These are phyloP conservation scores for Cyanodermella asteris DNA, from an alignment of 2,329 filamentous ascomycete genomes.

Conservation along the genomic window DNA sequence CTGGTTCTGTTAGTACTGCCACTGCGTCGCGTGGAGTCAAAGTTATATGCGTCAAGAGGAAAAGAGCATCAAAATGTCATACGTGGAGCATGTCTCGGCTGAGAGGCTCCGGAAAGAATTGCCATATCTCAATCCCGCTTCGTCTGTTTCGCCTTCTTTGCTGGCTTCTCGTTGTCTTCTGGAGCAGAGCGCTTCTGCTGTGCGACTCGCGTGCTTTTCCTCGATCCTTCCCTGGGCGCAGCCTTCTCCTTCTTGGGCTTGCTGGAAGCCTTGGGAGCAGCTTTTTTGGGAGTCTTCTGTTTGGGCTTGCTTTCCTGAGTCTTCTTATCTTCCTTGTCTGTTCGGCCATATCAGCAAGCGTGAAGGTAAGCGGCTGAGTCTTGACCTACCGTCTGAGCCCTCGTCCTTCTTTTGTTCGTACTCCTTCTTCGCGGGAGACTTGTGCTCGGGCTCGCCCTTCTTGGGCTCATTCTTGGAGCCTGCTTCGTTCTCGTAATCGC, in stretches of 20 bases:
- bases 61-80: too few relatives aligned
- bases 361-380: conserved; percentile 4
- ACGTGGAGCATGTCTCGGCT: too few relatives aligned
- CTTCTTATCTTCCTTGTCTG: conserved; percentile 5
- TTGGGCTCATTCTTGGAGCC: conserved; percentile 22
- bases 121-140: too few relatives aligned
- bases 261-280: conserved; percentile 6
- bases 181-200: conserved; percentile 8
- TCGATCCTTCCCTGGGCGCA: conserved; percentile 6
- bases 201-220: conserved; percentile 8
- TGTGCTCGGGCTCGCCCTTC: conserved; percentile 18
- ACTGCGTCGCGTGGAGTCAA: too few relatives aligned
- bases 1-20: too few relatives aligned
- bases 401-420: conserved; percentile 6
- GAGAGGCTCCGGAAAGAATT: too few relatives aligned
- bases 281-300: conserved; percentile 7
- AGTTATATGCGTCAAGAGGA: too few relatives aligned
- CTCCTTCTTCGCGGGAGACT: conserved; percentile 11
- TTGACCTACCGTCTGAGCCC: conserved; percentile 3
- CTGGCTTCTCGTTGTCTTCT: conserved; percentile 3
- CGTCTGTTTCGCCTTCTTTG: conserved; percentile 6
- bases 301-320: conserved; percentile 8
- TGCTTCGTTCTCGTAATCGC: conserved; percentile 19
- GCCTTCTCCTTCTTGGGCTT: conserved; percentile 11
- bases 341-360: conserved; percentile 8